Conservation (phyloP, 2,329 filamentous ascomycete genomes). For the Penicillium fuscoglaucum region DNA sequence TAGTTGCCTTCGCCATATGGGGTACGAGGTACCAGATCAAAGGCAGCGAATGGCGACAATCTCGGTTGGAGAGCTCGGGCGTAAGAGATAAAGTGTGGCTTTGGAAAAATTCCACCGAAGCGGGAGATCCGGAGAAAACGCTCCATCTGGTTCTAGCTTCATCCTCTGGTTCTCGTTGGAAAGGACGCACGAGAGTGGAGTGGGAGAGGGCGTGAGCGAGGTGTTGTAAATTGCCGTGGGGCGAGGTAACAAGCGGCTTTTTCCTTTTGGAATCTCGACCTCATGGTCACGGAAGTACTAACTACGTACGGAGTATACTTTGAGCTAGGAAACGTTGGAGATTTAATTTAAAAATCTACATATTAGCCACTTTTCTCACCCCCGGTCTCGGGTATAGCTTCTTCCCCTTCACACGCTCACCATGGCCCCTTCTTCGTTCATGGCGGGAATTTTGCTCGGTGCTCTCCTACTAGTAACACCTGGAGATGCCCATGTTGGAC, state of each 20-base stretch:
- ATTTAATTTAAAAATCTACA: neutral
- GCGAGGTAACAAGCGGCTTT: neutral
- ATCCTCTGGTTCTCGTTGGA: neutral
- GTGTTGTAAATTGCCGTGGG: neutral
- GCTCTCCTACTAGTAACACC: slow-evolving; percentile 17
- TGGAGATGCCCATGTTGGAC: slow-evolving; percentile 12
- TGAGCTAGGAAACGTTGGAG: neutral
- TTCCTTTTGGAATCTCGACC: neutral
- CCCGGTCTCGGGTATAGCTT: neutral
- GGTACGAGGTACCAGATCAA: neutral
- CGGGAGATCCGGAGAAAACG: neutral
- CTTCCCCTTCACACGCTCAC: neutral
- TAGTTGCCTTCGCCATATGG: too few species aligned
- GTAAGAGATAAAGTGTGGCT: neutral
- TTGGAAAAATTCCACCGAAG: neutral
- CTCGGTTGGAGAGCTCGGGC: neutral
- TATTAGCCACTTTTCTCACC: neutral
- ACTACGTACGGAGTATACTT: neutral
- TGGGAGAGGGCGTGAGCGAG: neutral
- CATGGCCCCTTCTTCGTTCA: slow-evolving; percentile 11
- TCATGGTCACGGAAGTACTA: slow-evolving; percentile 1
- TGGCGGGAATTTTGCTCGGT: slow-evolving; percentile 11
- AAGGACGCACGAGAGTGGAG: neutral
- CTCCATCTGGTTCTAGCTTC: neutral
- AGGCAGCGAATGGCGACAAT: neutral